These are phyloP conservation scores for Lasiodiplodia theobromae DNA, from an alignment of 2,329 filamentous ascomycete genomes.

Conservation along the genomic window DNA sequence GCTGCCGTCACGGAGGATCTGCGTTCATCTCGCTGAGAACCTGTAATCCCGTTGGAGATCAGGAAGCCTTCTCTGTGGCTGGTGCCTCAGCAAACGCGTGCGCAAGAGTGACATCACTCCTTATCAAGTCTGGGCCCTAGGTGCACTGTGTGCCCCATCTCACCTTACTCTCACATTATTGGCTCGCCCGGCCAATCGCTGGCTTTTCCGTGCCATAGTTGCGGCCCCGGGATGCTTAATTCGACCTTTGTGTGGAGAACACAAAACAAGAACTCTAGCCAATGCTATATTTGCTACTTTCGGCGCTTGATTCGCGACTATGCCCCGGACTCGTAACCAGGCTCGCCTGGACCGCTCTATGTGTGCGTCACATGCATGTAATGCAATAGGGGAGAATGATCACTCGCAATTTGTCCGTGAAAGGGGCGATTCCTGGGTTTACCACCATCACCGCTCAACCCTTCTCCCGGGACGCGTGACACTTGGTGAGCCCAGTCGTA, in stretches of 20 bases:
- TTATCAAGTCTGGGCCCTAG: neutral
- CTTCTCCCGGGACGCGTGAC: neutral
- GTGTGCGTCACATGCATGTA: neutral
- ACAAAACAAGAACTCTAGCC: neutral
- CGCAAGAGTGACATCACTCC: conserved; percentile 10
- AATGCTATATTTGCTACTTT: neutral
- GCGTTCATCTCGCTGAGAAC: neutral
- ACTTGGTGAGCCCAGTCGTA: neutral
- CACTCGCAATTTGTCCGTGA: neutral
- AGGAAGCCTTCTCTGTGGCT: neutral
- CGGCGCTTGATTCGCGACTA: neutral
- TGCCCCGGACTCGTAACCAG: neutral
- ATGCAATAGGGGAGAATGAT: neutral
- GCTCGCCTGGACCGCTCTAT: neutral
- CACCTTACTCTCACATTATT: neutral
- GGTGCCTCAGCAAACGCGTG: neutral
- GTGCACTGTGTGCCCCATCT: neutral
- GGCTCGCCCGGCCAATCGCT: neutral
- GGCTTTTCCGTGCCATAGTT: neutral
- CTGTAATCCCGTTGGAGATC: neutral
- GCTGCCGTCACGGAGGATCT: neutral
- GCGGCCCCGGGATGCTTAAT: conserved; percentile 15
- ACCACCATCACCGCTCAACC: neutral
- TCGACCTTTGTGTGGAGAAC: neutral
- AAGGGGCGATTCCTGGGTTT: neutral